These are phyloP conservation scores for Pseudozyma pruni DNA, from an alignment of 1,284 basidiomycete genomes.

Conservation along the genomic window DNA sequence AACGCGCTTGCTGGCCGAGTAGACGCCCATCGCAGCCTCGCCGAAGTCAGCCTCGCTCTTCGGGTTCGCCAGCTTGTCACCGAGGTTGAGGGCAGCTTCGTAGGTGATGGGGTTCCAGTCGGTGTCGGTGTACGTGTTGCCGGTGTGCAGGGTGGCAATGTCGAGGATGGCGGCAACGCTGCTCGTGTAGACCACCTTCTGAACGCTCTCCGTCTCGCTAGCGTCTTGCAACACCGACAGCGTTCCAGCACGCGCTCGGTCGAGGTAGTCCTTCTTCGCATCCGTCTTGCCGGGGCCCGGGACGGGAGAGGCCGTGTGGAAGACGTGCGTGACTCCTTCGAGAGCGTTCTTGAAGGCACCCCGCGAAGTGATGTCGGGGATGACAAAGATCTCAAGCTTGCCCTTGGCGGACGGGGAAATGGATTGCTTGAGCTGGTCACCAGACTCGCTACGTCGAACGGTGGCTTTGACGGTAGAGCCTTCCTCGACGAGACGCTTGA, in stretches of 20 bases:
- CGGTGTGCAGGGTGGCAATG: neutral
- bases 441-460: conserved; percentile 1
- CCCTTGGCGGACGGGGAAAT: conserved; percentile 1
- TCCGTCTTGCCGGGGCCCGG: conserved; percentile 10
- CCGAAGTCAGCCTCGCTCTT: neutral
- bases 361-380: conserved; percentile 5
- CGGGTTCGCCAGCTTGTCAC: neutral
- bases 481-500: neutral
- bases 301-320: conserved; percentile 19
- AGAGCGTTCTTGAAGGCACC: conserved; percentile 4
- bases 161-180: conserved; percentile 4
- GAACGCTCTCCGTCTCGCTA: neutral
- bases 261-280: conserved; percentile 11
- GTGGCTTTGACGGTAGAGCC: conserved; percentile 6
- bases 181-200: conserved; percentile 7
- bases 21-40: conserved; percentile 2
- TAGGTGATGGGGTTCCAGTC: conserved; percentile 16
- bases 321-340: conserved; percentile 11
- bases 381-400: conserved; percentile 8
- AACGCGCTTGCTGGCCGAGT: conserved; percentile 21
- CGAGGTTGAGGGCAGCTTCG: conserved; percentile 1
- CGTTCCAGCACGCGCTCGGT: conserved; percentile 7
- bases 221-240: conserved; percentile 5
- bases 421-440: neutral
- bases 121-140: neutral